These are phyloP conservation scores for Rostrohypoxylon terebratum DNA, from an alignment of 495 filamentous ascomycete genomes.

Conservation along the genomic window DNA sequence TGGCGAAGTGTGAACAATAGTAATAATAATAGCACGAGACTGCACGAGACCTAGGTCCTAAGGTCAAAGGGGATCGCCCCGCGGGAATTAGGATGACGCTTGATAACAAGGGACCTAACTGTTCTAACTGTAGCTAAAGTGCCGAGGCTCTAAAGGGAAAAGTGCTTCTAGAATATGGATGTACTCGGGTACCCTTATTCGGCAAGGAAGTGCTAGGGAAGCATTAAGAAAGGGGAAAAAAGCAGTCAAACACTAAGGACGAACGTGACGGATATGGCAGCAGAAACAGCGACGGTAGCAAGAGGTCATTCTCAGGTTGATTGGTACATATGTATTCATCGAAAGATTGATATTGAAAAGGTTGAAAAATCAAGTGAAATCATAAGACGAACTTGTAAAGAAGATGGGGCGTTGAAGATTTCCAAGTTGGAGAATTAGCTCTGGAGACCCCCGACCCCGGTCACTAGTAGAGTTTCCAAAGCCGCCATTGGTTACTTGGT, in stretches of 20 bases:
- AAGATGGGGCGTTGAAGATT: slow-evolving; percentile 30
- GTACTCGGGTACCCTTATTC: slow-evolving; percentile 20
- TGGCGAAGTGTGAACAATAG: slow-evolving; percentile 43
- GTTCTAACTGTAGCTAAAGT: slow-evolving; percentile 38
- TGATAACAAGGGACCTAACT: slow-evolving; percentile 39
- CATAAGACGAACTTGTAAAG: slow-evolving; percentile 10
- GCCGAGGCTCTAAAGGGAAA: slow-evolving; percentile 38
- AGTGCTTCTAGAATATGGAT: slow-evolving; percentile 9
- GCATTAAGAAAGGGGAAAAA: neutral
- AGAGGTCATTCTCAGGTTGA: slow-evolving; percentile 21
- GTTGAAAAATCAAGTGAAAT: slow-evolving; percentile 27
- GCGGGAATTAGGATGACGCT: slow-evolving; percentile 47
- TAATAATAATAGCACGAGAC: slow-evolving; percentile 43
- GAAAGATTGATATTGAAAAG: slow-evolving; percentile 24
- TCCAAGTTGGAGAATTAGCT: slow-evolving; percentile 24
- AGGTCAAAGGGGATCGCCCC: slow-evolving; percentile 23
- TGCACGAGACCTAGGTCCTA: slow-evolving; percentile 2
- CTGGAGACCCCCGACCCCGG: neutral
- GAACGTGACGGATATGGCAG: slow-evolving; percentile 5
- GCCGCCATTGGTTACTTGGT: slow-evolving; percentile 44
- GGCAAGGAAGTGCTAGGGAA: slow-evolving; percentile 7
- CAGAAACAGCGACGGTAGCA: slow-evolving; percentile 5
- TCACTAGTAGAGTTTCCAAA: slow-evolving; percentile 34
- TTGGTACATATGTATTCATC: neutral
- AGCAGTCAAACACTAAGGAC: slow-evolving; percentile 14